Conservation (phyloP, 208 protist genomes). For the Crithidia sp. region DNA sequence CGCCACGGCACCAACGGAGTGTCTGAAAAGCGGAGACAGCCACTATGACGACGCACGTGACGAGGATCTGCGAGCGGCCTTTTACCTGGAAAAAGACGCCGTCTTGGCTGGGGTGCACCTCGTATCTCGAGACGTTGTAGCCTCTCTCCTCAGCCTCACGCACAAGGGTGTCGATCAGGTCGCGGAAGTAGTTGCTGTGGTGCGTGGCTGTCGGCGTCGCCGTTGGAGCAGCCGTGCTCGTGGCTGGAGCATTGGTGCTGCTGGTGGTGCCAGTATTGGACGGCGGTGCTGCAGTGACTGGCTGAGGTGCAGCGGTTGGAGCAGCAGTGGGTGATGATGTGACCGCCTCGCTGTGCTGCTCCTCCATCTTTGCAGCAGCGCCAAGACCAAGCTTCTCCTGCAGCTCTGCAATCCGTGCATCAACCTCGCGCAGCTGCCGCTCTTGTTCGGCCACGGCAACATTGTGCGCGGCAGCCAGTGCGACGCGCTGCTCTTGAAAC, state of each 20-base stretch:
- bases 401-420: slow-evolving; percentile 10
- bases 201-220: neutral
- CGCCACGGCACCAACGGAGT: slow-evolving; percentile 29
- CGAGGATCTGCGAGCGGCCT: slow-evolving; percentile 19
- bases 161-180: slow-evolving; percentile 18
- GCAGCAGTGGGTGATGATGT: neutral
- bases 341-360: neutral
- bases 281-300: neutral
- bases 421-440: slow-evolving; percentile 8
- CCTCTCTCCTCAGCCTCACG: slow-evolving; percentile 21
- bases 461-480: slow-evolving; percentile 5
- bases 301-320: neutral
- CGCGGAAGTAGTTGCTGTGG: neutral
- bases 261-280: neutral
- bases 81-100: slow-evolving; percentile 24
- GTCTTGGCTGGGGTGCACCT: slow-evolving; percentile 18
- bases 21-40: slow-evolving; percentile 25
- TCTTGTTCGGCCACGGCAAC: neutral
- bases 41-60: slow-evolving; percentile 20
- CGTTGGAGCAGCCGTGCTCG: neutral
- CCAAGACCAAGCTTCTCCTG: neutral
- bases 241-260: neutral
- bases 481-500: neutral
- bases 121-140: slow-evolving; percentile 35
- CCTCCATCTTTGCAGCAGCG: neutral